Percentiles rank a stretch among this genome's conserved stretches.
phyloP scores from a whole-genome alignment of 805 yeast genomes.

The Wickerhamomyces bovis region DNA sequence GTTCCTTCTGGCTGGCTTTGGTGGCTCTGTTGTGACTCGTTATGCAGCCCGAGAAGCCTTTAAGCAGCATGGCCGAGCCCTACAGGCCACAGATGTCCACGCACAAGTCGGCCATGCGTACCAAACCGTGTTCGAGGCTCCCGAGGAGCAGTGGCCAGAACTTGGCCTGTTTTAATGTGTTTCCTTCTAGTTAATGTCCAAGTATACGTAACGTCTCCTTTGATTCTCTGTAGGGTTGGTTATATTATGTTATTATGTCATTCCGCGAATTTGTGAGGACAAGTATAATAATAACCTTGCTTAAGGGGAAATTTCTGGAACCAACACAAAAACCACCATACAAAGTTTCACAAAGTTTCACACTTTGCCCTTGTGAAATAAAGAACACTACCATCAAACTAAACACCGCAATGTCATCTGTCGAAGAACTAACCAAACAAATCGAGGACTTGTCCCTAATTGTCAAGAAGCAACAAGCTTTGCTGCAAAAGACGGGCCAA shows the following conservation, averaged over 20 bases:
- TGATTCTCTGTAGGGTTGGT: no score
- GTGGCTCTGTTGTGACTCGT: constrained; percentile 66
- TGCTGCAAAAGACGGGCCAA: constrained; percentile 74
- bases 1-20: constrained; percentile 55
- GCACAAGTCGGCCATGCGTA: constrained; percentile 60
- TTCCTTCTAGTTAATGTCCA: no score
- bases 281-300: neutral
- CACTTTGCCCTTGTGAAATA: no score
- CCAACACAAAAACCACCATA: neutral
- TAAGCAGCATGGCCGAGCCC: constrained; percentile 58
- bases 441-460: constrained; percentile 45
- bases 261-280: neutral
- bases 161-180: neutral
- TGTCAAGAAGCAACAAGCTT: constrained; percentile 57
- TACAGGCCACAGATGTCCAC: constrained; percentile 83
- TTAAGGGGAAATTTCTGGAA: neutral
- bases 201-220: no score
- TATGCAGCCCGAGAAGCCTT: constrained; percentile 62
- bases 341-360: neutral
- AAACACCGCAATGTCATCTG: constrained; percentile 5
- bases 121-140: constrained; percentile 9
- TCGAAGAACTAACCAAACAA: constrained; percentile 30
- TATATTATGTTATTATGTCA: neutral
- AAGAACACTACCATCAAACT: neutral
- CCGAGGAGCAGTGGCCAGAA: neutral